These are phyloP conservation scores for Aquanectria penicillioides DNA, from an alignment of 2,329 filamentous ascomycete species.

Conservation along the genomic window DNA sequence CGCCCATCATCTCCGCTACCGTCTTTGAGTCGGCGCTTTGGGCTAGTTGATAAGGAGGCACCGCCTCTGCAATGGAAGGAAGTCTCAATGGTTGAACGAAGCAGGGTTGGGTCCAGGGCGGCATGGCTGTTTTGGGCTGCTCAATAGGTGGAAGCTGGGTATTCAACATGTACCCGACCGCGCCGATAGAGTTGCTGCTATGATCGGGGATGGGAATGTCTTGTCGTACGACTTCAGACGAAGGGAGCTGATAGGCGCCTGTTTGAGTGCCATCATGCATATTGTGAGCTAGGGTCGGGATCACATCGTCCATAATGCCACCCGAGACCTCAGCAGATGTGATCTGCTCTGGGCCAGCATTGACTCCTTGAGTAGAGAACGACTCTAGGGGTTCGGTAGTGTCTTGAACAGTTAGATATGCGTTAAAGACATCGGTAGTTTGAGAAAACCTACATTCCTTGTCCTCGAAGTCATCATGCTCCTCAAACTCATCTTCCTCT, in stretches of 20 bases:
- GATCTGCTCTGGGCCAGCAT: background rate
- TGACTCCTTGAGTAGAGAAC: background rate
- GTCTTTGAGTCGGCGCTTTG: background rate
- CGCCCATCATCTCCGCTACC: slow-evolving; percentile 45
- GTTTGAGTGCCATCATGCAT: background rate
- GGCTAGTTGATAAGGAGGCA: slow-evolving; percentile 6
- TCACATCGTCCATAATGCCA: background rate
- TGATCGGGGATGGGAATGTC: background rate
- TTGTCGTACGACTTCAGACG: background rate
- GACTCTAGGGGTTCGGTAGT: background rate
- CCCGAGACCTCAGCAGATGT: background rate
- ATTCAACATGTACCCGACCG: background rate
- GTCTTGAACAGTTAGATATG: slow-evolving; percentile 29
- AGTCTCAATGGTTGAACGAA: slow-evolving; percentile 18
- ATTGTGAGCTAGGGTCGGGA: background rate
- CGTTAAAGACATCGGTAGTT: background rate
- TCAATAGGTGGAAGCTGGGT: slow-evolving; percentile 20
- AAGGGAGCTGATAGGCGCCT: background rate
- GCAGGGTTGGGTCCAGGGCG: background rate
- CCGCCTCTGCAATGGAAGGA: slow-evolving; percentile 32
- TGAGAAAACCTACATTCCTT: slow-evolving; percentile 22
- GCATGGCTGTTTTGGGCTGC: background rate
- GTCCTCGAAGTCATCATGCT: slow-evolving; percentile 36
- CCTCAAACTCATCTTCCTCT: slow-evolving; percentile 29
- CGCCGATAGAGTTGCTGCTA: background rate